These are phyloP conservation scores for Stenocarpella maydis DNA, from an alignment of 2,329 filamentous ascomycete genomes.

Conservation along the genomic window DNA sequence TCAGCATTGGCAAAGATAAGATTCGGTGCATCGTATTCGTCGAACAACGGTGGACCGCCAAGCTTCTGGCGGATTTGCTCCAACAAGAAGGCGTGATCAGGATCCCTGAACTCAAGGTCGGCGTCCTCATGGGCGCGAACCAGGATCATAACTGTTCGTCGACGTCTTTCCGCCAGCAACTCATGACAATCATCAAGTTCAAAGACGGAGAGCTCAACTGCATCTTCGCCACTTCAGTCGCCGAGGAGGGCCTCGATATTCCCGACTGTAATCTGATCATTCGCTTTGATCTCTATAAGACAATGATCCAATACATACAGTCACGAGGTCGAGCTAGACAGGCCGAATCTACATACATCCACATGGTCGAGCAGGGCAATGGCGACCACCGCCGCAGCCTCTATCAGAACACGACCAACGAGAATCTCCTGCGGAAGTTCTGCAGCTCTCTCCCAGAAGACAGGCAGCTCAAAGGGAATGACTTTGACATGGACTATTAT, in stretches of 20 bases:
- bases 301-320: conserved; percentile 94
- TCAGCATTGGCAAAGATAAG: conserved; percentile 65
- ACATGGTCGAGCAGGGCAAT: conserved; percentile 82
- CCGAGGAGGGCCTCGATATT: conserved; percentile 73
- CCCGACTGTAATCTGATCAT: conserved; percentile 73
- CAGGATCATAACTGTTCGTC: conserved; percentile 64
- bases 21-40: conserved; percentile 85
- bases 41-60: conserved; percentile 78
- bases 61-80: conserved; percentile 75
- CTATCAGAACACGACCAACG: conserved; percentile 66
- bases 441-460: conserved; percentile 79
- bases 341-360: conserved; percentile 78
- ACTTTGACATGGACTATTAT: conserved; percentile 64
- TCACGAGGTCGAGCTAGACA: conserved; percentile 88
- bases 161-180: conserved; percentile 77
- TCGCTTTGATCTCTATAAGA: conserved; percentile 86
- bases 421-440: conserved; percentile 74
- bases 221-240: conserved; percentile 72
- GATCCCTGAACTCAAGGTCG: conserved; percentile 66
- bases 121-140: conserved; percentile 63
- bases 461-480: conserved; percentile 69
- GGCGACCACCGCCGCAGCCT: conserved; percentile 63
- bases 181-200: conserved; percentile 74
- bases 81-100: conserved; percentile 56
- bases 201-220: conserved; percentile 67